Evolutionary conservation across 1,139 yeast species (phyloP).

Genomic region (Saccharomyces hybrid): DNA sequence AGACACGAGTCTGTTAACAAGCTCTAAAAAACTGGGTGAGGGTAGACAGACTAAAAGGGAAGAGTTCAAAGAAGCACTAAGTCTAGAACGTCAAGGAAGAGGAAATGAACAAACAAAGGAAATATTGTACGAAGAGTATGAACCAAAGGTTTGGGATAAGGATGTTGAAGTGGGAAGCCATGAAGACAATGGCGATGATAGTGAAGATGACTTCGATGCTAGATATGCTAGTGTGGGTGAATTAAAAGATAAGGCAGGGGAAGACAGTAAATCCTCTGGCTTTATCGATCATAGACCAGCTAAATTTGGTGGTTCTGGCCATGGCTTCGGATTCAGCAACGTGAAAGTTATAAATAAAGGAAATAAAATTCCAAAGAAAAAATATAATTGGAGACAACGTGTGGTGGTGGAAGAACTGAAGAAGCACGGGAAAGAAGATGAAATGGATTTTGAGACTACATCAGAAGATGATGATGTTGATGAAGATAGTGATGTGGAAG

Average conservation of each 20-base stretch:
- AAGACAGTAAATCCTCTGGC: not conserved
- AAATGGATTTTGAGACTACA: constrained; percentile 38
- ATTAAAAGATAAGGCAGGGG: constrained; percentile 8
- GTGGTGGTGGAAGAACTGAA: constrained; percentile 43
- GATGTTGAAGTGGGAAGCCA: constrained; percentile 13
- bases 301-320: constrained; percentile 51
- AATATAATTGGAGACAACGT: constrained; percentile 52
- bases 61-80: constrained; percentile 65
- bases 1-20: constrained; percentile 60
- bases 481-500: constrained; percentile 22
- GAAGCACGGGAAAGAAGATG: constrained; percentile 37
- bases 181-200: constrained; percentile 14
- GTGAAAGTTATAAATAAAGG: constrained; percentile 39
- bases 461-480: constrained; percentile 16
- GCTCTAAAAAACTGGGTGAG: constrained; percentile 70
- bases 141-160: constrained; percentile 52
- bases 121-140: constrained; percentile 63
- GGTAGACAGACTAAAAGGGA: constrained; percentile 70
- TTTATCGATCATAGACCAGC: constrained; percentile 74
- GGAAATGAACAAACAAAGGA: constrained; percentile 57
- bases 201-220: constrained; percentile 25
- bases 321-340: constrained; percentile 63
- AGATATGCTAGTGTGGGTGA: constrained; percentile 25
- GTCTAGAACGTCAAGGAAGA: constrained; percentile 65
- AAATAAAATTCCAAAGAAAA: constrained; percentile 40